Conservation (phyloP, 2,329 filamentous ascomycete species). For the Colletotrichum sp. region DNA sequence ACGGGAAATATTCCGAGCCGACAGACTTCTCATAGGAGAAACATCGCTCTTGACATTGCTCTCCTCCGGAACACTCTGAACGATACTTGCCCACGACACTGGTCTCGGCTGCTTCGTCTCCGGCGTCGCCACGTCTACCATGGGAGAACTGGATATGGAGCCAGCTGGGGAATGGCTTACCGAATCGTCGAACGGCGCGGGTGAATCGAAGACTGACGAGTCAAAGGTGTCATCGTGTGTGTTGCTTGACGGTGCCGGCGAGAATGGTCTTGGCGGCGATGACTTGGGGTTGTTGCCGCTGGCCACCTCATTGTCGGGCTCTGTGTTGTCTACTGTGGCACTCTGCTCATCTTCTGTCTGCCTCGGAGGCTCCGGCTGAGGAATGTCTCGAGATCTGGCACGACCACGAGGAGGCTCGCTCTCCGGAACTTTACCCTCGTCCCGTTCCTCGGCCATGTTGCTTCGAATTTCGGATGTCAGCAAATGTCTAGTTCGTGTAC, state of each 20-base stretch:
- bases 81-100: not conserved
- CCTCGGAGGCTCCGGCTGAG: not conserved
- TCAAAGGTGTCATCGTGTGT: not conserved
- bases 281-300: not conserved
- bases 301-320: not conserved
- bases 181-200: not conserved
- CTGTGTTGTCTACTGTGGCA: not conserved
- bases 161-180: not conserved
- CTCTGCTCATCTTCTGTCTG: not conserved
- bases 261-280: not conserved
- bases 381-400: not conserved
- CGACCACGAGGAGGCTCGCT: not conserved
- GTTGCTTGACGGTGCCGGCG: not conserved
- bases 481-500: not conserved
- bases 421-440: not conserved
- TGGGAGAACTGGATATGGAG: not conserved
- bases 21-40: not conserved
- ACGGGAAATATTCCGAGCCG: not conserved
- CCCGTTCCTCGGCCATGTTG: not conserved
- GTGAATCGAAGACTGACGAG: not conserved
- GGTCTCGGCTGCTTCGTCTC: not conserved
- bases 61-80: not conserved
- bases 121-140: not conserved
- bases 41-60: not conserved
- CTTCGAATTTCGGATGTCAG: not conserved